Evolutionary conservation across 345 rosid species (phyloP), one percentile per base, ranked within the genome.

Genomic region (Hirschfeldia incana): DNA sequence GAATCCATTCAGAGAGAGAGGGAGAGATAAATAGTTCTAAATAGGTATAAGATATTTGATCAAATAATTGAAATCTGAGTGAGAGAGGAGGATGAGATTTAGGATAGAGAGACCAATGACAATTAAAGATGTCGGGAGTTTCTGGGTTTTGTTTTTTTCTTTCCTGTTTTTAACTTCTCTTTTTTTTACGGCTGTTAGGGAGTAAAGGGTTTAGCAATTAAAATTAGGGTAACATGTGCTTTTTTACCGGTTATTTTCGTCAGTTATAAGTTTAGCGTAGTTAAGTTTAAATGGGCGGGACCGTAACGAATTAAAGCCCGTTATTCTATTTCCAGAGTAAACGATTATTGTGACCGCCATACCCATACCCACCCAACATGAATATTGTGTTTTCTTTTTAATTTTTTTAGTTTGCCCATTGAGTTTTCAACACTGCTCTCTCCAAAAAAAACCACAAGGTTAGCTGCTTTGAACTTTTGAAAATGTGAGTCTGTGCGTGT

Each of bases 1-100:
- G 78, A 71, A 60, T 81, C 76, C 83, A 83, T 83, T 51, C 34
- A 21, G 21, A 21, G 21, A 21, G 78, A 42, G 65, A 73, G 59
- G 28, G 58, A 78, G 72, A 29, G 15, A 34, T 28, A 6, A 17
- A n/a, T 32, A n/a, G 57, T 64, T 46, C 11, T 46, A 27, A 32
- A 12, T 69, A 74, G 46, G 16, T 75, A 15, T 5, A 29, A 36
- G 33, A 59, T 44, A 44, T 34, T 29, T 77, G 27, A 34, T 64
- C 55, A 32, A 12, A 60, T 16, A 3, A 60, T 61, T 60, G 74
- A 76, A 36, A 39, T 29, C 60, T 51, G 33, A 69, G 42, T 33
- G 74, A 60, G 55, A 1, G 75, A 77, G 32, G 75, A 77, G 72
- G 60, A 30, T 67, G 65, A 60, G 39, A 69, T 70, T 62, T 51